These are phyloP conservation scores for Pseudogymnoascus sp. DNA, from an alignment of 2,329 filamentous ascomycete species.

Conservation along the genomic window DNA sequence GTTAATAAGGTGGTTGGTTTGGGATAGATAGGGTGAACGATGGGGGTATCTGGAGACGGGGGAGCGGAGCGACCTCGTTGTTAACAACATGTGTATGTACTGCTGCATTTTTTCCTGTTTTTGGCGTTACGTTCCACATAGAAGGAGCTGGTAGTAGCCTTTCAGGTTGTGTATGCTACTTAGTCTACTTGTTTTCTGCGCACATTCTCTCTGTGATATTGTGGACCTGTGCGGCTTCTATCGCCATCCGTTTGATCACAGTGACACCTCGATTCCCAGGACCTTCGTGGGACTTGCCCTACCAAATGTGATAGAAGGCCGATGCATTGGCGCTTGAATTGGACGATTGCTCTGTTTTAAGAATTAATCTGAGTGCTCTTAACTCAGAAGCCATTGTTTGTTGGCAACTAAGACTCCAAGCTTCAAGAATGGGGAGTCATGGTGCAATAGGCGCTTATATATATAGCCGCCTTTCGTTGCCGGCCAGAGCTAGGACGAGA, in stretches of 20 bases:
- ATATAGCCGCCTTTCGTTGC: conserved; percentile 8
- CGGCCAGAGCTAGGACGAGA: not conserved
- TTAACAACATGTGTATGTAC: conserved; percentile 28
- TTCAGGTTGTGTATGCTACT: conserved; percentile 29
- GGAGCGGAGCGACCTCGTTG: conserved; percentile 16
- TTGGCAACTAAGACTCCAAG: not conserved
- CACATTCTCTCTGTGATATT: not conserved
- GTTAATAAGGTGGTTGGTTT: not conserved
- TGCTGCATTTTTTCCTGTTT: conserved; percentile 22
- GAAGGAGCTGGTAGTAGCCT: conserved; percentile 25
- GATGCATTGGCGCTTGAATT: not conserved
- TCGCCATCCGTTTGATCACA: not conserved
- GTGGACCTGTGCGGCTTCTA: not conserved
- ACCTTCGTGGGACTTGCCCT: not conserved
- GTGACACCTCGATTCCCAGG: not conserved
- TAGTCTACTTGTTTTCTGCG: conserved; percentile 18
- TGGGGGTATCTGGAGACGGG: conserved; percentile 1
- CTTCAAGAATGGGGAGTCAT: not conserved
- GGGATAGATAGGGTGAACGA: conserved; percentile 2
- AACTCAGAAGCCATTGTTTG: not conserved
- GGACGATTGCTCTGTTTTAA: not conserved
- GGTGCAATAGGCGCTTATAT: conserved; percentile 1
- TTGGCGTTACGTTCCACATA: conserved; percentile 30
- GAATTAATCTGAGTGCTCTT: not conserved
- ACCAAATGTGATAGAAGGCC: not conserved